Base-by-base conservation (phyloP, 1,139 yeast genomes). In the Hanseniaspora sp. region DNA sequence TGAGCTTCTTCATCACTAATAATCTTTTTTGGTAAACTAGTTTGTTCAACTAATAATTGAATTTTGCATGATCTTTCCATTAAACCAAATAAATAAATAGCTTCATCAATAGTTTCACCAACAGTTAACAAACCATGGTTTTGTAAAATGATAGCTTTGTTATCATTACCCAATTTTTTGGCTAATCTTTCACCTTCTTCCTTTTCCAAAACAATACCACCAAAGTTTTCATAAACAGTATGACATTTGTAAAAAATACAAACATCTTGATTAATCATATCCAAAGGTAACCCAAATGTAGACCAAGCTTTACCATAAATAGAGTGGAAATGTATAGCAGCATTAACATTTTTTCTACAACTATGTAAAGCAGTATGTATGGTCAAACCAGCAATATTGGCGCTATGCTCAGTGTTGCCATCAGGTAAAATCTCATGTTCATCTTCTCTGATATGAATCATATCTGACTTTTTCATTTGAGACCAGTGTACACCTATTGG, bases 251-350 rank as follows among this genome's bases (percentile, higher is more conserved):
- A 81, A 61, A 83, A 78, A 7, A 74, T 72, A 65, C 87, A 82
- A 5, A 74, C 83, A 63, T 83, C 92, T 68, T 83, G 92, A 69
- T 82, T 83, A 60, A 83, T 69, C 88, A 83, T 83, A 52, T 82
- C 86, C 59, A 83, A 72, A n/a, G 80, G 79, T 60, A 72, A 74
- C 29, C 86, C 88, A 61, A 83, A 78, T 0, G 83, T 74, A 18
- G 84, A 76, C 70, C 78, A 83, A 0, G 92, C 83, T 65, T 82
- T 82, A 53, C 92, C 92, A 63, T 79, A 76, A 37, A 74, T 69
- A 11, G 87, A 80, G 61, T 83, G 92, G 18, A 86, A 75, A 67
- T 83, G 92, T 63, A 88, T 82, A 1, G 90, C 90, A 28, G 90
- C 88, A 61, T 78, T 73, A 23, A 83, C 82, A 60, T 83, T 86